Evolutionary conservation across 2,329 filamentous ascomycete species (phyloP), one percentile per base, ranked within the genome.

Genomic region (Neonectria neomacrospora): DNA sequence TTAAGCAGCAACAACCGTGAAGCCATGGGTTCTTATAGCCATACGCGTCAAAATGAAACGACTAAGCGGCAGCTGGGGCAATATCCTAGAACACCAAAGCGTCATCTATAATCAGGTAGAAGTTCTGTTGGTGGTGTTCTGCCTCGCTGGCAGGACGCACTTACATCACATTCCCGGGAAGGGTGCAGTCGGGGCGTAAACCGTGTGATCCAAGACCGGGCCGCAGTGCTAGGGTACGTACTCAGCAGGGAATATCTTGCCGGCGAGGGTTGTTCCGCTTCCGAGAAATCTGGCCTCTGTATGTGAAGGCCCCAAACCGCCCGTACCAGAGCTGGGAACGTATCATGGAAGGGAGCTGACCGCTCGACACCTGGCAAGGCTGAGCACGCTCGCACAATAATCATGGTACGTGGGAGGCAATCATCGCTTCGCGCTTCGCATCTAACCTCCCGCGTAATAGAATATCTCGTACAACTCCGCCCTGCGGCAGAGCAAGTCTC

Each of bases 401-500:
- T 30, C 64, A 75, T 72, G 73, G 68, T 66, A 64, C 47, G 64
- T 22, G 5, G 9, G 6, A 3, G 32, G 26, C 8, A 16, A 44
- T 1, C 6, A 2, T 6, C 16, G 1, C 14, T 12, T 8, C 18
- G 5, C 11, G 47, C 10, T 32, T 50, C 7, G 4, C 5, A 16
- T n/a, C 42, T 41, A n/a, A 32, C 22, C 37, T 7, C 20, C 1
- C 1, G 1, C 2, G 16, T 10, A 14, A 6, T 66, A 93, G 92
- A 95, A 94, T 74, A 90, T 91, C 47, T 85, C 93, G 54, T 96
- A 95, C 83, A 96, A 96, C 77, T 91, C 91, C 61, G 92, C 92
- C 56, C 83, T 96, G 57, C 93, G 93, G 80, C 93, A 96, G 81
- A 93, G 90, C 70, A 92, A 91, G 71, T 87, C 91, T 47, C 88